Evolutionary conservation across 257 asterid genomes (phyloP).

Genomic region (Scutellaria baicalensis): DNA sequence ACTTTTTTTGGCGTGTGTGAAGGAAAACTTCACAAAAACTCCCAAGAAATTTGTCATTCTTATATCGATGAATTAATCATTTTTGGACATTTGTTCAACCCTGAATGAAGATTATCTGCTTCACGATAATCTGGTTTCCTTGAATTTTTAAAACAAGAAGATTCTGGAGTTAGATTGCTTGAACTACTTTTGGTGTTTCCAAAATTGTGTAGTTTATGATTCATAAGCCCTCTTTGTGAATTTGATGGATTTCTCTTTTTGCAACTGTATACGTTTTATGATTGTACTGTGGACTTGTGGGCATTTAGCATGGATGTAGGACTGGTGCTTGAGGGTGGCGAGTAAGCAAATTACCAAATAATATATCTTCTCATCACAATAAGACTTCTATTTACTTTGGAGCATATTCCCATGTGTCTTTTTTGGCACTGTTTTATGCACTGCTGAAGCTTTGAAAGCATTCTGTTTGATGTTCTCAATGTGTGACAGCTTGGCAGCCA

Average conservation of each 20-base stretch:
- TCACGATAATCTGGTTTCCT: neutral
- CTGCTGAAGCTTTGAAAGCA: neutral
- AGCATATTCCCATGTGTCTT: neutral
- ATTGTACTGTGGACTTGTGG: neutral
- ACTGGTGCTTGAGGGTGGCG: neutral
- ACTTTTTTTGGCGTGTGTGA: neutral
- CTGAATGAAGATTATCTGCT: neutral
- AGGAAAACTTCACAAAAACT: neutral
- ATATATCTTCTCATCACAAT: neutral
- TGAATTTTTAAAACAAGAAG: neutral
- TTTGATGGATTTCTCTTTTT: no score
- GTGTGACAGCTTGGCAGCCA: conserved; percentile 64
- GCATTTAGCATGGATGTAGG: neutral
- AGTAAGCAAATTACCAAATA: neutral
- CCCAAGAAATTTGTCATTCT: neutral
- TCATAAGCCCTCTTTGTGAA: neutral
- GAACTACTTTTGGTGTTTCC: neutral
- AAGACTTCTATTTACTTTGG: neutral
- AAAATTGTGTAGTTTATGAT: neutral
- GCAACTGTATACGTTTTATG: neutral
- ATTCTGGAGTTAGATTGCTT: neutral
- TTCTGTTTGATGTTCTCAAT: conserved; percentile 11
- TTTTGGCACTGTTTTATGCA: neutral
- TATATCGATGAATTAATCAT: neutral
- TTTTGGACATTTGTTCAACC: neutral